A percentile compares a stretch with the other conserved stretches of the same genome.
Conservation (phyloP, 129 eudicot genomes). For the Rutidosis leptorrhynchoides region DNA sequence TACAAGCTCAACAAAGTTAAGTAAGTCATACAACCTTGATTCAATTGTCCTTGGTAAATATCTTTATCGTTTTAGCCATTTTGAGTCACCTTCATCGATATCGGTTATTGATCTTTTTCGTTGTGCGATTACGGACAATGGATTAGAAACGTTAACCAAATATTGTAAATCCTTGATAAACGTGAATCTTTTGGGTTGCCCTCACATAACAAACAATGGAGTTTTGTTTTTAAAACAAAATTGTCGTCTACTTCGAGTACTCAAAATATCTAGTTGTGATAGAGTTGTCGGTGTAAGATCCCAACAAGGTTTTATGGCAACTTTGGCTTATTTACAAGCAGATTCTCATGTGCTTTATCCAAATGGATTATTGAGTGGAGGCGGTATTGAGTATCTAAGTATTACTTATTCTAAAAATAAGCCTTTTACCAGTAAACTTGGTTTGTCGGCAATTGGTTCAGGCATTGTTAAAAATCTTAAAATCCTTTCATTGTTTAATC, state of each 20-base stretch:
- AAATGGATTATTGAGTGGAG: too few species aligned
- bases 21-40: too few species aligned
- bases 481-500: constrained; percentile 37
- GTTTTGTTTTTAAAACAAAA: constrained; percentile 37
- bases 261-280: constrained; percentile 40
- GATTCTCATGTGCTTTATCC: too few species aligned
- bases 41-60: constrained; percentile 32
- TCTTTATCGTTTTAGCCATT: constrained; percentile 43
- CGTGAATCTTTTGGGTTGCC: constrained; percentile 52
- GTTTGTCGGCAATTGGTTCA: constrained; percentile 35
- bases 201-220: constrained; percentile 45
- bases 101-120: constrained; percentile 44
- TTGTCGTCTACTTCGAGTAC: constrained; percentile 41
- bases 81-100: constrained; percentile 40
- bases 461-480: constrained; percentile 37
- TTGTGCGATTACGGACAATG: constrained; percentile 46
- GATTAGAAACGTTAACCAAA: constrained; percentile 44
- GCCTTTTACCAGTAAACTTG: too few species aligned
- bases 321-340: too few species aligned
- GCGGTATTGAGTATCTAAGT: too few species aligned
- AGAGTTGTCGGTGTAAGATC: constrained; percentile 48
- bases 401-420: too few species aligned
- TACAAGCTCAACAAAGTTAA: too few species aligned
- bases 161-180: constrained; percentile 43
- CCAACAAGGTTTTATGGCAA: too few species aligned